Base-by-base conservation (phyloP, 2,329 filamentous ascomycete species). In the Ophiostoma piceae region DNA sequence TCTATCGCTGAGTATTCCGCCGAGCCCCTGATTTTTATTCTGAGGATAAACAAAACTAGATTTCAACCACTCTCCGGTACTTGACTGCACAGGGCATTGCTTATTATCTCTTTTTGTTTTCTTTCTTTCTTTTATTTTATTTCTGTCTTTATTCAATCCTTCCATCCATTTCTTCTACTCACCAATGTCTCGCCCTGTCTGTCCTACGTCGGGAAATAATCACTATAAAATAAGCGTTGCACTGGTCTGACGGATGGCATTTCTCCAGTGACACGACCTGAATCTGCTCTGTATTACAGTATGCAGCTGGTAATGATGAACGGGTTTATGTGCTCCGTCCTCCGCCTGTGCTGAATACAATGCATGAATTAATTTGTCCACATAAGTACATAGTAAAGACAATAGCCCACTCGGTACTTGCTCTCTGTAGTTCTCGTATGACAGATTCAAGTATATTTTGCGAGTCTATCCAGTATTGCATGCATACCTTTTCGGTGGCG, bases 211-310 rank as follows among this genome's bases (percentile, higher is more conserved):
- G 62, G 62, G 35, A 41, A 65, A 39, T 65, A 65, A n/a, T 3
- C 7, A 39, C 8, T 47, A n/a, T 19, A 47, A n/a, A 43, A 43
- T 16, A 43, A 16, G 41, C 41, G 41, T 65, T 22, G 32, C 62
- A 65, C 62, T 65, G 19, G 62, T 65, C 62, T 65, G 62, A 65
- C 62, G 62, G 62, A 37, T 65, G 62, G 62, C 62, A 65, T 64
- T 26, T 16, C 60, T 65, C 62, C 35, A 22, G 62, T 65, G 35
- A 19, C 35, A 65, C 62, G 12, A 26, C 22, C 9, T 62, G 16
- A 8, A 35, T 35, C 35, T 26, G 12, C 57, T 62, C n/a, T 35
- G 51, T 14, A 41, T 35, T 35, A 35, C 4, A 41, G 39, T 14
- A 41, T 41, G 9, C 3, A 41, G 16, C 43, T n/a, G 43, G 16